These are phyloP conservation scores for Pichia membranifaciens DNA, from an alignment of 805 yeast species.

Conservation along the genomic window DNA sequence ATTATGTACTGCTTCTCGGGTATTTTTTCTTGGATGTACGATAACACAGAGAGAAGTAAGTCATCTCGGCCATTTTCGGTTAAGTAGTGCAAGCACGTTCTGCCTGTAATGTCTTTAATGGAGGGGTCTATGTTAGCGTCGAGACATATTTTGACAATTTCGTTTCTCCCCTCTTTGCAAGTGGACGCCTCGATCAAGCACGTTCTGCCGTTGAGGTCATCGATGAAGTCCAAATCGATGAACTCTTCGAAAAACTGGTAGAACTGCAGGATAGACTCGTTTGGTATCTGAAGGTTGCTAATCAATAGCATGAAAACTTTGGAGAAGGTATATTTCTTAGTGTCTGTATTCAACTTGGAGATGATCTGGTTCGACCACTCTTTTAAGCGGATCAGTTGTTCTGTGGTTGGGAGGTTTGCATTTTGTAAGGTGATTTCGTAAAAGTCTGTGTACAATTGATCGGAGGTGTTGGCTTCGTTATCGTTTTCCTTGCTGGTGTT, in stretches of 20 bases:
- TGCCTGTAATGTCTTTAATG: slow-evolving; percentile 60
- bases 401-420: slow-evolving; percentile 34
- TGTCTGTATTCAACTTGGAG: slow-evolving; percentile 35
- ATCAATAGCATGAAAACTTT: slow-evolving; percentile 69
- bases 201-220: slow-evolving; percentile 68
- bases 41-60: slow-evolving; percentile 32
- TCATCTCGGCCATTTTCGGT: slow-evolving; percentile 51
- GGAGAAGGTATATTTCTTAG: slow-evolving; percentile 47
- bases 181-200: slow-evolving; percentile 65
- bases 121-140: slow-evolving; percentile 23
- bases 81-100: slow-evolving; percentile 85
- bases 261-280: slow-evolving; percentile 47
- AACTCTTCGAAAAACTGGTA: slow-evolving; percentile 43
- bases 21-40: slow-evolving; percentile 5
- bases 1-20: slow-evolving; percentile 18
- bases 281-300: slow-evolving; percentile 58
- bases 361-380: slow-evolving; percentile 41
- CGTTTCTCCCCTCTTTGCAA: slow-evolving; percentile 23
- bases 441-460: slow-evolving; percentile 68
- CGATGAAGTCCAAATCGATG: slow-evolving; percentile 59
- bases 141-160: slow-evolving; percentile 25
- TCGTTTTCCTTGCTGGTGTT: not conserved
- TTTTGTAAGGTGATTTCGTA: slow-evolving; percentile 31
- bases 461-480: slow-evolving; percentile 34
- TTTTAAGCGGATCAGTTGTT: slow-evolving; percentile 25